Evolutionary conservation across 208 protist species (phyloP).

Genomic region (Novymonas esmeraldas): DNA sequence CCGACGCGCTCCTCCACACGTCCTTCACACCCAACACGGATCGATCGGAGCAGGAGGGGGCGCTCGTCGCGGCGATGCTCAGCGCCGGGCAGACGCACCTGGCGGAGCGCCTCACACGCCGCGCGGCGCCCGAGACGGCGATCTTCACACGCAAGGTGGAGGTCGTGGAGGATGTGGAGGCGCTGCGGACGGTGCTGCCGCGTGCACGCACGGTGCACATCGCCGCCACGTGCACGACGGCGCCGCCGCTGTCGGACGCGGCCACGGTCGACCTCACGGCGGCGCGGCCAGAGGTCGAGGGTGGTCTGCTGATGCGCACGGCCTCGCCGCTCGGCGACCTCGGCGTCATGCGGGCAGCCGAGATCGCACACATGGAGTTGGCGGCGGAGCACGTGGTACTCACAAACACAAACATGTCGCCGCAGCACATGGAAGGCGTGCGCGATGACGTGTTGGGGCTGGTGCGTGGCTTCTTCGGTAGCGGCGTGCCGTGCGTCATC

Average conservation of each 20-base stretch:
- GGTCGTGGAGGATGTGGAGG: conserved; percentile 56
- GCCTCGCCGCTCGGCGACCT: conserved; percentile 35
- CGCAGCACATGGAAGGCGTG: conserved; percentile 30
- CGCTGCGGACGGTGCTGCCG: conserved; percentile 49
- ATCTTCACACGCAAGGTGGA: conserved; percentile 45
- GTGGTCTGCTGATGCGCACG: conserved; percentile 32
- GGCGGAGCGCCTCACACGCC: conserved; percentile 14
- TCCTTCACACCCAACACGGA: conserved; percentile 62
- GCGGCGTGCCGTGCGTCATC: conserved; percentile 82
- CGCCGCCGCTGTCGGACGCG: conserved; percentile 4
- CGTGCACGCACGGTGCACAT: conserved; percentile 44
- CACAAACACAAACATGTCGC: conserved; percentile 79
- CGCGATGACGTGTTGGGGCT: conserved; percentile 75
- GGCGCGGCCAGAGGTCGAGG: conserved; percentile 21
- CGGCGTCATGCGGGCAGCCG: conserved; percentile 56
- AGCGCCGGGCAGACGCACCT: conserved; percentile 15
- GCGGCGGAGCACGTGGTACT: conserved; percentile 86
- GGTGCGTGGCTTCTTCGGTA: conserved; percentile 68
- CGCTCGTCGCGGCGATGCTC: conserved; percentile 46
- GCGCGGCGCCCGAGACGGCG: conserved; percentile 1
- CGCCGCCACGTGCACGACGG: conserved; percentile 29
- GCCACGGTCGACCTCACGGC: conserved; percentile 7
- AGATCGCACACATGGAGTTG: conserved; percentile 81
- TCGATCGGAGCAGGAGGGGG: conserved; percentile 68
- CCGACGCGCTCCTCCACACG: conserved; percentile 32